Evolutionary conservation across 176 grass and related monocot genomes (phyloP), one percentile per base, ranked within the genome.

Genomic region (Aegilops tauschii): DNA sequence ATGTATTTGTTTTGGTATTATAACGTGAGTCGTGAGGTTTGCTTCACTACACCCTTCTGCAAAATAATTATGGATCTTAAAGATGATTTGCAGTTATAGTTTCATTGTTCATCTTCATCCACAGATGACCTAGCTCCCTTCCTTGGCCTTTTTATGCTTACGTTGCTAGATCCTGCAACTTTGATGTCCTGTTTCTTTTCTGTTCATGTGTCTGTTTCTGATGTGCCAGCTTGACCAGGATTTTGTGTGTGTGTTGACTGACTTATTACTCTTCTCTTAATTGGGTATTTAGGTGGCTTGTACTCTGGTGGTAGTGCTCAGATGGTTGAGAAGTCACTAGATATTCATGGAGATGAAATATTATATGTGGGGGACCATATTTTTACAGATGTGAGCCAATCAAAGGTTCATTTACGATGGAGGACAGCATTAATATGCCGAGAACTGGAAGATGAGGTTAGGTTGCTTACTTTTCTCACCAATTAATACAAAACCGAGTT

Each of bases 361-460:
- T 92, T 98, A 88, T 98, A 98, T 92, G 96, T 98, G 63, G 93
- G 96, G 32, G 93, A 98, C 32, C 96, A 98, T 92, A 98, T 98
- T 85, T 98, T 86, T 82, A 98, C 96, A 71, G 93, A 98, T 82
- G 93, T 98, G 79, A 98, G 96, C 90, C 96, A 98, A 84, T 95
- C 96, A 79, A 98, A 98, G 87, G 93, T 98, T 91, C 93, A 98
- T 93, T 89, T 95, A 86, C 90, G 96, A 87, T 98, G 96, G 96
- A 91, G 96, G 47, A 95, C 96, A 83, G 93, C 96, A 82, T 85
- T 98, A 76, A 92, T 98, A 56, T 98, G 93, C 65, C 82, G 96
- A 82, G 93, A 98, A 93, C 86, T 98, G 78, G 96, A 98, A 91
- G 90, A 98, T 62, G 96, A 98, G 93, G 96, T 98, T 58, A 84